Percentiles rank a stretch among this genome's conserved stretches.
Conservation (phyloP, 1,139 yeast genomes). For the Hyphopichia burtonii region DNA sequence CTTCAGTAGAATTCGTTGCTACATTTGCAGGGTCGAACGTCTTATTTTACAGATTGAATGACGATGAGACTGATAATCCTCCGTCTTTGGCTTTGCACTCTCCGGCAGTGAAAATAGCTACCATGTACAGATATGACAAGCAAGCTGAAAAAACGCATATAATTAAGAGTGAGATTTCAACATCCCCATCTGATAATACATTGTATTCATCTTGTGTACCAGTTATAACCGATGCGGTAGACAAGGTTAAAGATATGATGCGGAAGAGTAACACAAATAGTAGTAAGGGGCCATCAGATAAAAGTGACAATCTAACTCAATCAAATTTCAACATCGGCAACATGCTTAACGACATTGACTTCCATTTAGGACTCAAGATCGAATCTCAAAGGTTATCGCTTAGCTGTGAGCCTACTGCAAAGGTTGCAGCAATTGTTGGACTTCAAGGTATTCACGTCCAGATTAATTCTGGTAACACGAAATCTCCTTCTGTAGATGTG, state of each 20-base stretch:
- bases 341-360: conserved; percentile 52
- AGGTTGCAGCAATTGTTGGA: conserved; percentile 82
- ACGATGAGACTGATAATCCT: conserved; percentile 36
- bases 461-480: conserved; percentile 51
- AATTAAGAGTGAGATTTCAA: conserved; percentile 53
- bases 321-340: conserved; percentile 30
- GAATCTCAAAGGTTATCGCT: conserved; percentile 73
- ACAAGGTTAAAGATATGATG: conserved; percentile 45
- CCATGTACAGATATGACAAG: conserved; percentile 30
- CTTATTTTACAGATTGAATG: conserved; percentile 47
- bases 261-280: conserved; percentile 10
- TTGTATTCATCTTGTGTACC: conserved; percentile 79
- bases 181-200: conserved; percentile 73
- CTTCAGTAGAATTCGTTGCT: conserved; percentile 52
- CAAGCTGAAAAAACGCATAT: conserved; percentile 36
- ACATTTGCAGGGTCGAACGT: conserved; percentile 74
- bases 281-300: conserved; percentile 1
- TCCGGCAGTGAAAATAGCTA: conserved; percentile 68
- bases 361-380: conserved; percentile 62
- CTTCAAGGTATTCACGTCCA: conserved; percentile 62
- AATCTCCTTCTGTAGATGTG: conserved; percentile 40
- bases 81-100: conserved; percentile 68
- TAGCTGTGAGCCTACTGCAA: conserved; percentile 92
- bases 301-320: conserved; percentile 9
- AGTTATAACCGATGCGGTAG: conserved; percentile 58